Evolutionary conservation across 805 yeast genomes (phyloP), one percentile per base, ranked within the genome.

Genomic region (Pichia pseudocactophila): DNA sequence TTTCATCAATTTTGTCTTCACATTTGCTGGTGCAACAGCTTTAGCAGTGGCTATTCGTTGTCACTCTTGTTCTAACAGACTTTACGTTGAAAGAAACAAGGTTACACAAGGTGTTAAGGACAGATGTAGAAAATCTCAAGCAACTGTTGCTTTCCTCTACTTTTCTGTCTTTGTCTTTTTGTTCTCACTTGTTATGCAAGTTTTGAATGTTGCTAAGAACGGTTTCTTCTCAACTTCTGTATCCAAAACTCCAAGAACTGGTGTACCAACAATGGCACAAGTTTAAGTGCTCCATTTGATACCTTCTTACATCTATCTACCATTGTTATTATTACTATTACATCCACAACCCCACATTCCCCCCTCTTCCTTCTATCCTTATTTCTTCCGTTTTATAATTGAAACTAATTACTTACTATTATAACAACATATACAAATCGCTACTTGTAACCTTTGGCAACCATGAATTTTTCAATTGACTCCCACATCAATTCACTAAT

Each of bases 61-160:
- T 50, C 96, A 88, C 74, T 82, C 95, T 33, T 90, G 98, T 74
- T 46, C 70, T 54, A 82, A 87, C 78, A 52, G 69, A 48, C 45
- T 34, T 43, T 88, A 85, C 73, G 47, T 88, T 52, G 70, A 77
- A 53, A 38, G 54, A 51, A 90, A 90, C 75, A 64, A 64, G 48
- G 74, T 85, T 54, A 65, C 84, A 47, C 86, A 85, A 70, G 94
- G 95, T 52, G 71, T 80, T 34, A 57, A 69, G 18, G 84, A 78
- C 58, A 80, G 97, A 73, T 92, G 99, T 72, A 85, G 97, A 74
- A 81, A 86, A 70, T 88, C 95, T 43, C 97, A 92, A 74, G 87
- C 87, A 49, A 63, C 82, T 16, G 73, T 71, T 54, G 88, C 89
- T 40, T 84, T 85, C 78, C 73, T 83, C 59, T 92, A 78, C 82